A percentile compares a stretch with the other conserved stretches of the same genome.
These are phyloP conservation scores for Nannizziopsis barbatae DNA, from an alignment of 2,329 filamentous ascomycete genomes.

Conservation along the genomic window DNA sequence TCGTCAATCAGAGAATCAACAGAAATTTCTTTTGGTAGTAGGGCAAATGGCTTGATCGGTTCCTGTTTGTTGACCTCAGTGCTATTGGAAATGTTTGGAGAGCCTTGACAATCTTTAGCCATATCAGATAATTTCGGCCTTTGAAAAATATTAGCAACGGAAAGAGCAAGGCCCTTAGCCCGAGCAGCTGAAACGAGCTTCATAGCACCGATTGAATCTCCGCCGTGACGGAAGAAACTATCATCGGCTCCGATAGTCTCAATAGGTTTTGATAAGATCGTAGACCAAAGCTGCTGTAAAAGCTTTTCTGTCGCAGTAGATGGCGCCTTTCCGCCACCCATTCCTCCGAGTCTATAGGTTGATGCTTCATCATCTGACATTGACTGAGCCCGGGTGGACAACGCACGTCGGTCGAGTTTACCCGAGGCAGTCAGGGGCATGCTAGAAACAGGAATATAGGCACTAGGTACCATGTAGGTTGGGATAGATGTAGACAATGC, in stretches of 20 bases:
- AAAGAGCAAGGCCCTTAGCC: slow-evolving; percentile 31
- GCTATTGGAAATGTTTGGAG: neutral
- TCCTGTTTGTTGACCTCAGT: slow-evolving; percentile 11
- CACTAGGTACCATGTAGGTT: slow-evolving; percentile 66
- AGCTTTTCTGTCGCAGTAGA: slow-evolving; percentile 21
- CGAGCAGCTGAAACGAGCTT: slow-evolving; percentile 35
- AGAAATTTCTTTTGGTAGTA: slow-evolving; percentile 19
- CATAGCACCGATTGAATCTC: slow-evolving; percentile 41
- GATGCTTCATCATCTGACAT: slow-evolving; percentile 12
- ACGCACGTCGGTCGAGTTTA: slow-evolving; percentile 54
- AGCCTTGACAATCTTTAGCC: slow-evolving; percentile 20
- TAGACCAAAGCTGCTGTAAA: slow-evolving; percentile 31
- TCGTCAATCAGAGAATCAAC: slow-evolving; percentile 16
- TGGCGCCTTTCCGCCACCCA: slow-evolving; percentile 17
- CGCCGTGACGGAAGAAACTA: slow-evolving; percentile 39
- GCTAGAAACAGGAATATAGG: slow-evolving; percentile 56
- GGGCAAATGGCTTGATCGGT: slow-evolving; percentile 22
- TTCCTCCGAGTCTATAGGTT: slow-evolving; percentile 12
- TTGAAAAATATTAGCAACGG: slow-evolving; percentile 37
- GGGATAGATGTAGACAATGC: slow-evolving; percentile 49
- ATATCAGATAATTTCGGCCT: slow-evolving; percentile 36
- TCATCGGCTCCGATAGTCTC: slow-evolving; percentile 35
- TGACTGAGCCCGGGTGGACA: slow-evolving; percentile 30
- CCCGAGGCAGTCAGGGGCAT: slow-evolving; percentile 64
- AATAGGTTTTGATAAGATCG: slow-evolving; percentile 28